Evolutionary conservation across 1,284 basidiomycete species (phyloP).

Genomic region (Ceratobasidium sp.): DNA sequence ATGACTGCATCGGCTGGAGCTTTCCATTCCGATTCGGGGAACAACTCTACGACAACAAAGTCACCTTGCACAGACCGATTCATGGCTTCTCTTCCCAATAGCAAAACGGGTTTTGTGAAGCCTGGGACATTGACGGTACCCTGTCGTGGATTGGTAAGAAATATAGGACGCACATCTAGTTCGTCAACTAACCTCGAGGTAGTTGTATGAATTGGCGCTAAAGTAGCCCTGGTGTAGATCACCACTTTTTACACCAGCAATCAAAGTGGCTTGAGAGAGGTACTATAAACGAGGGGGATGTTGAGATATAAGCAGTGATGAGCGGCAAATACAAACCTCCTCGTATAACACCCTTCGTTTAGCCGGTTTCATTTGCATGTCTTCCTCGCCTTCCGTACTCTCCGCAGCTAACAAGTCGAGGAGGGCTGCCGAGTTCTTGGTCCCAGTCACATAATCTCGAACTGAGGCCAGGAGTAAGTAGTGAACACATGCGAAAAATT

Average conservation of each 20-base stretch:
- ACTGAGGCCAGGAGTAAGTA: slow-evolving; percentile 55
- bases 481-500: neutral
- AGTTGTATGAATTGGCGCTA: slow-evolving; percentile 95
- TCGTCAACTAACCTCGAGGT: slow-evolving; percentile 73
- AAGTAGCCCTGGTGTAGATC: slow-evolving; percentile 91
- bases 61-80: slow-evolving; percentile 96
- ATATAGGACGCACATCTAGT: neutral
- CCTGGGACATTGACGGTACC: slow-evolving; percentile 80
- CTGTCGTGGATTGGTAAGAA: slow-evolving; percentile 49
- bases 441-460: slow-evolving; percentile 78
- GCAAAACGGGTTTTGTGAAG: slow-evolving; percentile 79
- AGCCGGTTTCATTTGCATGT: slow-evolving; percentile 65
- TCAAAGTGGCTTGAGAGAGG: slow-evolving; percentile 72
- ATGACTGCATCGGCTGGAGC: slow-evolving; percentile 91
- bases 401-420: slow-evolving; percentile 80
- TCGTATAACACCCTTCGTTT: slow-evolving; percentile 71
- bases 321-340: slow-evolving; percentile 66
- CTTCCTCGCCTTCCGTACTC: slow-evolving; percentile 57
- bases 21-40: slow-evolving; percentile 91
- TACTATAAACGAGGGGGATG: slow-evolving; percentile 63
- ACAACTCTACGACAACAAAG: slow-evolving; percentile 88
- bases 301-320: neutral
- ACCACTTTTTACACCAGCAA: slow-evolving; percentile 86
- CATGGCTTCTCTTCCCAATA: slow-evolving; percentile 92
- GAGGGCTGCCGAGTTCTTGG: slow-evolving; percentile 67